phyloP scores from a whole-genome alignment of 306 rosid species.

The Pyrus communis region DNA sequence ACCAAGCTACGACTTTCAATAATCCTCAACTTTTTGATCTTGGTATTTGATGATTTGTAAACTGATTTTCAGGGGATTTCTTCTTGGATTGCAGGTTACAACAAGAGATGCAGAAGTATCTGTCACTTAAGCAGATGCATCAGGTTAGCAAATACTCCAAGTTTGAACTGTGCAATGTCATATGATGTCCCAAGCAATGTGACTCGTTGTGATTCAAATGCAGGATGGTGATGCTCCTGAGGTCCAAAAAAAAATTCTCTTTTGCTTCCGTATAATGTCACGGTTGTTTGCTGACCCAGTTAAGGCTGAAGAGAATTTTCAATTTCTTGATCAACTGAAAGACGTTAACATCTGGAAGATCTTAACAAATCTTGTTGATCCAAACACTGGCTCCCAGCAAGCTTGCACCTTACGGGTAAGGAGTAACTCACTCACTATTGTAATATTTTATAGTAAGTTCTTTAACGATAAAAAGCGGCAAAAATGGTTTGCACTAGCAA shows the following conservation, averaged over 20 bases:
- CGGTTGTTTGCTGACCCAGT: constrained; percentile 71
- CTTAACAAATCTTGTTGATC: constrained; percentile 74
- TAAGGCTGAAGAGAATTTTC: constrained; percentile 87
- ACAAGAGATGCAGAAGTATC: constrained; percentile 94
- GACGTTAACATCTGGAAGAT: constrained; percentile 96
- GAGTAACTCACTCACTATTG: constrained; percentile 3
- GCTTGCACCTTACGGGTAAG: constrained; percentile 62
- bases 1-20: constrained; percentile 17
- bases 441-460: not conserved
- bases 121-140: constrained; percentile 60
- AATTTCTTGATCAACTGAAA: constrained; percentile 81
- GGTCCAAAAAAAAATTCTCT: constrained; percentile 61
- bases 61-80: constrained; percentile 33
- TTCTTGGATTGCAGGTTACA: constrained; percentile 70
- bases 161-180: constrained; percentile 17
- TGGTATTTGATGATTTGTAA: constrained; percentile 24
- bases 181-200: constrained; percentile 15
- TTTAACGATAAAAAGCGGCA: not conserved
- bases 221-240: constrained; percentile 85
- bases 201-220: constrained; percentile 39
- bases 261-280: constrained; percentile 81
- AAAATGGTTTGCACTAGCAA: not conserved
- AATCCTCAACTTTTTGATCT: constrained; percentile 13
- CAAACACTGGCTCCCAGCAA: constrained; percentile 67
- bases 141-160: constrained; percentile 56